A percentile compares a stretch with the other conserved stretches of the same genome.
These are phyloP conservation scores for Neophaeococcomyces aloes DNA, from an alignment of 2,329 filamentous ascomycete species.

Conservation along the genomic window DNA sequence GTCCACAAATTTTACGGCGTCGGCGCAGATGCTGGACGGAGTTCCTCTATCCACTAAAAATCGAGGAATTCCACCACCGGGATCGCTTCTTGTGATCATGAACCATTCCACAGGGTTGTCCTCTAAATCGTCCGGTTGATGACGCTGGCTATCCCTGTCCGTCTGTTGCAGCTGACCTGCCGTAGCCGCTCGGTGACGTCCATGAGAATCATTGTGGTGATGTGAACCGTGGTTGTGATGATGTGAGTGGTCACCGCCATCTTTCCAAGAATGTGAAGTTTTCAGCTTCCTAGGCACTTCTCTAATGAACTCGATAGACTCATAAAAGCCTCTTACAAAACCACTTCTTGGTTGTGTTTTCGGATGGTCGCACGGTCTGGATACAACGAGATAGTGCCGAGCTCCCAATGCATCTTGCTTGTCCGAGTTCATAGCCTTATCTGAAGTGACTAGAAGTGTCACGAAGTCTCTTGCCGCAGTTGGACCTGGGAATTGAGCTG, in stretches of 20 bases:
- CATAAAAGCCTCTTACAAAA: conserved; percentile 75
- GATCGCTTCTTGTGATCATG: conserved; percentile 84
- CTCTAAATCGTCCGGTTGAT: conserved; percentile 37
- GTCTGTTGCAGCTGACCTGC: not conserved
- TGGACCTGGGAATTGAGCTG: conserved; percentile 80
- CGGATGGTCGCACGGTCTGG: conserved; percentile 69
- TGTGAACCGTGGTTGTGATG: not conserved
- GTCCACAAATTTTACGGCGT: conserved; percentile 70
- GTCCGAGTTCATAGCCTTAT: conserved; percentile 28
- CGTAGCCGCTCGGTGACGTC: not conserved
- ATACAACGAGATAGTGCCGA: conserved; percentile 75
- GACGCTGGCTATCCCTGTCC: not conserved
- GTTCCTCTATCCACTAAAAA: conserved; percentile 90
- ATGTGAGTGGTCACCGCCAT: not conserved
- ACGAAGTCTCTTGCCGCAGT: conserved; percentile 83
- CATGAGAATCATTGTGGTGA: not conserved
- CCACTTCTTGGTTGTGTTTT: conserved; percentile 59
- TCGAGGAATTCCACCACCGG: conserved; percentile 74
- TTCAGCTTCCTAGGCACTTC: conserved; percentile 56
- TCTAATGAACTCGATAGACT: conserved; percentile 82
- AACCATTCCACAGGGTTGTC: conserved; percentile 72
- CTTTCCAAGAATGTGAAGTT: conserved; percentile 23
- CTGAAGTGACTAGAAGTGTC: conserved; percentile 61
- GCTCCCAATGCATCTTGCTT: conserved; percentile 28
- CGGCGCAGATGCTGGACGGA: conserved; percentile 65